Percentiles rank a stretch among this genome's conserved stretches.
These are phyloP conservation scores for Colletotrichum sp. DNA, from an alignment of 2,329 filamentous ascomycete genomes.

Conservation along the genomic window DNA sequence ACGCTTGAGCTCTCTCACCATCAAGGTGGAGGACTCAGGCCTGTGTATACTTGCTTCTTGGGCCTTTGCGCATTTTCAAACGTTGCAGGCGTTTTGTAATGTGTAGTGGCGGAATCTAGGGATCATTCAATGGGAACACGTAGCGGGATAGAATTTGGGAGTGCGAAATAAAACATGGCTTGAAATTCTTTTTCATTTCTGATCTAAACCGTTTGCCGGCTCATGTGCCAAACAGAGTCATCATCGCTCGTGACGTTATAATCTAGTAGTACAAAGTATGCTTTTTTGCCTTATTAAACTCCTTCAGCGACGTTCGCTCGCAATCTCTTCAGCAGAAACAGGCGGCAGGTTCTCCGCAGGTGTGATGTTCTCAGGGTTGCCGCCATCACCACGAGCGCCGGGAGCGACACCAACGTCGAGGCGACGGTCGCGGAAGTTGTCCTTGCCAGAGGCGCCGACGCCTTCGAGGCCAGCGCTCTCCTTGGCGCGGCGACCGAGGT, in stretches of 20 bases:
- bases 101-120: neutral
- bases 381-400: slow-evolving; percentile 20
- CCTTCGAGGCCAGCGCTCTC: slow-evolving; percentile 44
- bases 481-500: slow-evolving; percentile 33
- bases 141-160: neutral
- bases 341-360: slow-evolving; percentile 29
- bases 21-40: neutral
- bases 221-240: neutral
- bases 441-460: slow-evolving; percentile 34
- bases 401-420: slow-evolving; percentile 34
- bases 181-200: neutral
- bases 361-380: slow-evolving; percentile 24
- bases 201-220: neutral
- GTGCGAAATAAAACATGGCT: neutral
- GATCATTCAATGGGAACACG: neutral
- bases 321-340: slow-evolving; percentile 28
- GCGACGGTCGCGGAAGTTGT: slow-evolving; percentile 32
- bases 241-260: neutral
- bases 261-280: neutral
- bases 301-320: slow-evolving; percentile 20
- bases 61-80: neutral
- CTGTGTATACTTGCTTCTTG: neutral
- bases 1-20: neutral
- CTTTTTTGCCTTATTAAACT: neutral
- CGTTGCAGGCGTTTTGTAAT: neutral